Evolutionary conservation across 148 eudicot species (phyloP).

Genomic region (Silene latifolia): DNA sequence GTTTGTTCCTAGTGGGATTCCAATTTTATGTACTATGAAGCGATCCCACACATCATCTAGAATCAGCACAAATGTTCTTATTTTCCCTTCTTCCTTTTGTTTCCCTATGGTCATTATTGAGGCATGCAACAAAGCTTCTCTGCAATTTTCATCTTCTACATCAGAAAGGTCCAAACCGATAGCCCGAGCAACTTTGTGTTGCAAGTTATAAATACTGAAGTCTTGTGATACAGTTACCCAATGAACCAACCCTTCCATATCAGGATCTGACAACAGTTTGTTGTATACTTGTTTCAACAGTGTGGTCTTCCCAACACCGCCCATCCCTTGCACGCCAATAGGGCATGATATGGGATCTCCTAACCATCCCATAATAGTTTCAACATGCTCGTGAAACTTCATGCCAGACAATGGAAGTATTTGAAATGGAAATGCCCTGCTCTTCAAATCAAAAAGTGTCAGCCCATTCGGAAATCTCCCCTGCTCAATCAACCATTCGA

Average conservation of each 20-base stretch:
- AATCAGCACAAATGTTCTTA: conserved; percentile 15
- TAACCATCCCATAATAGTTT: neutral
- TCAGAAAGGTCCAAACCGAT: neutral
- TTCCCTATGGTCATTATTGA: neutral
- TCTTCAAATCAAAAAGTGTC: neutral
- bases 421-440: neutral
- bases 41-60: conserved; percentile 24
- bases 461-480: neutral
- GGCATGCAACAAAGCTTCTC: neutral
- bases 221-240: conserved; percentile 15
- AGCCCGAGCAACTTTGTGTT: conserved; percentile 6
- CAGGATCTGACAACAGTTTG: neutral
- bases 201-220: conserved; percentile 12
- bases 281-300: conserved; percentile 14
- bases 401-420: neutral
- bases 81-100: conserved; percentile 3
- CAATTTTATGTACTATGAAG: neutral
- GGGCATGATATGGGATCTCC: neutral
- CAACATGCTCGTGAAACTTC: neutral
- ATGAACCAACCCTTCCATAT: neutral
- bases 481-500: neutral
- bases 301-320: conserved; percentile 23
- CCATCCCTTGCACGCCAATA: conserved; percentile 19
- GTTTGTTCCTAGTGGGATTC: conserved; percentile 4
- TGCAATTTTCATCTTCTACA: neutral